Evolutionary conservation across 441 rosid genomes (phyloP), one percentile per base, ranked within the genome.

Genomic region (Melastoma candidum): DNA sequence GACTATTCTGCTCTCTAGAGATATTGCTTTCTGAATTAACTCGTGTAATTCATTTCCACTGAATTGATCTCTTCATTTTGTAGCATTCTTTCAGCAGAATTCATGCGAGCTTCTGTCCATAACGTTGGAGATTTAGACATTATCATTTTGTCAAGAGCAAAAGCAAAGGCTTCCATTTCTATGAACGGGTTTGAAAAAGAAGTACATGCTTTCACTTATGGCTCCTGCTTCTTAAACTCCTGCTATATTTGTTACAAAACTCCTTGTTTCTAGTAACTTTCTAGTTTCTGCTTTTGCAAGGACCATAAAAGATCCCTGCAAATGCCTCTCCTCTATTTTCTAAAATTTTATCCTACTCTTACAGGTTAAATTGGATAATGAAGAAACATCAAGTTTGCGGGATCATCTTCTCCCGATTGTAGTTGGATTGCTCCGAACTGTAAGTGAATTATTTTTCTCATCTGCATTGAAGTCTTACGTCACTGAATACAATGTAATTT

Each of bases 351-450:
- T 29, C 3, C 43, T 53, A 26, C 60, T 36, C 54, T 58, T 47
- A 36, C 85, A 94, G 99, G 85, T 77, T 70, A 68, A 61, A 63
- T 59, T 82, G 63, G 87, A 83, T 55, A 96, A 87, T 39, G 99
- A 94, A 66, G 95, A 90, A 46, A 73, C 80, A 22, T 77, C 85
- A 44, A 79, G 67, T 71, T 82, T 90, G 58, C 87, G 80, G 66
- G 97, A 94, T 65, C 75, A 65, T 51, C 90, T 94, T 68, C 87
- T 90, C 25, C 99, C 96, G 66, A 70, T 87, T 60, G 73, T 87
- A 60, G 80, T 94, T 74, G 96, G 97, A 68, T 71, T 94, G 79
- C 96, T 94, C 54, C 80, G 97, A 78, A 90, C 94, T 10, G 99
- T 94, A 61, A 83, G 97, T 79, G 49, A 25, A n/a, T 2, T 9